Conservation (phyloP, 148 eudicot species). For the Tetragonia tetragonoides region DNA sequence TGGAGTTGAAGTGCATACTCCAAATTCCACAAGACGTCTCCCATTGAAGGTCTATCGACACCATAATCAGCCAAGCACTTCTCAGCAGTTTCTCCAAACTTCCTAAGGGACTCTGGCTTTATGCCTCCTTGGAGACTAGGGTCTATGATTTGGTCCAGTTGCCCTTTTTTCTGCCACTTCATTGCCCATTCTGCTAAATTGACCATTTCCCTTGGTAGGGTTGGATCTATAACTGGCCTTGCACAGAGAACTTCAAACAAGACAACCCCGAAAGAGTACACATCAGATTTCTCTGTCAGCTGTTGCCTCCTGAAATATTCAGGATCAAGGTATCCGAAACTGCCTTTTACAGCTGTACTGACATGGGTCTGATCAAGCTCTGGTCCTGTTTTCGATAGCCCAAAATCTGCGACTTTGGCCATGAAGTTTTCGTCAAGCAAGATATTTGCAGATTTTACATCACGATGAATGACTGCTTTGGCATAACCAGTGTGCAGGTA, state of each 20-base stretch:
- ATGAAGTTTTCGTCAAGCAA: slow-evolving; percentile 29
- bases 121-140: slow-evolving; percentile 27
- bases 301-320: slow-evolving; percentile 34
- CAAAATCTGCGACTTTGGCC: slow-evolving; percentile 36
- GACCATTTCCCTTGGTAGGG: slow-evolving; percentile 37
- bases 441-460: slow-evolving; percentile 33
- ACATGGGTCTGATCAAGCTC: slow-evolving; percentile 36
- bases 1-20: slow-evolving; percentile 38
- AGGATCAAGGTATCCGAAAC: slow-evolving; percentile 35
- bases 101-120: slow-evolving; percentile 33
- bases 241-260: slow-evolving; percentile 32
- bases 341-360: slow-evolving; percentile 34
- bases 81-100: slow-evolving; percentile 32
- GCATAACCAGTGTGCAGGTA: slow-evolving; percentile 33
- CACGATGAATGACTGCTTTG: slow-evolving; percentile 29
- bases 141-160: slow-evolving; percentile 30
- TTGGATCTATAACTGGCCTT: slow-evolving; percentile 38
- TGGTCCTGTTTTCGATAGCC: slow-evolving; percentile 31
- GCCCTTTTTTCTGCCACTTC: slow-evolving; percentile 39
- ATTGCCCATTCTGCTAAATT: slow-evolving; percentile 44
- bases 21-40: slow-evolving; percentile 33
- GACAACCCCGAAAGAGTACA: slow-evolving; percentile 33
- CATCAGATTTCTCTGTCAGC: slow-evolving; percentile 34
- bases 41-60: slow-evolving; percentile 36
- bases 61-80: slow-evolving; percentile 35